These are phyloP conservation scores for Fraxinus sp. DNA, from an alignment of 305 asterid genomes.

Conservation along the genomic window DNA sequence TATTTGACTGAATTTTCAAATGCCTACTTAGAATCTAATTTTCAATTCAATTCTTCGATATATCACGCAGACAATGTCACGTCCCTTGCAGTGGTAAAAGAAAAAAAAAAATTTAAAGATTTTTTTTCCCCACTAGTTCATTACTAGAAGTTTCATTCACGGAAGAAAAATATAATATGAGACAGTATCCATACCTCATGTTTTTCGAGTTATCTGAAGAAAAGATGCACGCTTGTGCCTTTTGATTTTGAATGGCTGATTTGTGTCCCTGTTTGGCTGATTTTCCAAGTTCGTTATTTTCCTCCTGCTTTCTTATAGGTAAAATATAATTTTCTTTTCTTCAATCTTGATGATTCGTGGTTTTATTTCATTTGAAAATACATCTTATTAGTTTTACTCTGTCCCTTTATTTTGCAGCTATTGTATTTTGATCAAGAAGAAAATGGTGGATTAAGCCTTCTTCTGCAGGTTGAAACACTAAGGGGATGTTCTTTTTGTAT, in stretches of 20 bases:
- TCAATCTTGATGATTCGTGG: neutral
- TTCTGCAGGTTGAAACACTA: slow-evolving; percentile 61
- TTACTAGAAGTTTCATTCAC: neutral
- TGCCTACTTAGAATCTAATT: neutral
- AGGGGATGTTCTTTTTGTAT: too few species aligned
- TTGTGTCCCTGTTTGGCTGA: neutral
- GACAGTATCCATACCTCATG: neutral
- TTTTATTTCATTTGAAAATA: neutral
- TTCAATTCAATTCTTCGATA: neutral
- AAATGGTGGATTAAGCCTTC: slow-evolving; percentile 78
- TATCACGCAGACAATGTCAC: neutral
- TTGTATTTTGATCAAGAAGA: slow-evolving; percentile 84
- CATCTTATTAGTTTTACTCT: slow-evolving; percentile 6
- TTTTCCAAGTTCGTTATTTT: neutral
- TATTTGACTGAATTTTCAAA: neutral
- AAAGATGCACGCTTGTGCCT: neutral
- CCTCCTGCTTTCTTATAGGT: neutral
- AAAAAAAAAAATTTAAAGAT: neutral
- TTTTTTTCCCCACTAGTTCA: neutral
- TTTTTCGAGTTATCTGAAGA: neutral
- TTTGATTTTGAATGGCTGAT: neutral
- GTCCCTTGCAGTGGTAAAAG: neutral
- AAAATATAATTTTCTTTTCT: neutral
- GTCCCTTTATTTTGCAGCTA: slow-evolving; percentile 51
- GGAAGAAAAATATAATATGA: neutral